Conservation (phyloP, 306 rosid genomes). For the Crataegus laevigata region DNA sequence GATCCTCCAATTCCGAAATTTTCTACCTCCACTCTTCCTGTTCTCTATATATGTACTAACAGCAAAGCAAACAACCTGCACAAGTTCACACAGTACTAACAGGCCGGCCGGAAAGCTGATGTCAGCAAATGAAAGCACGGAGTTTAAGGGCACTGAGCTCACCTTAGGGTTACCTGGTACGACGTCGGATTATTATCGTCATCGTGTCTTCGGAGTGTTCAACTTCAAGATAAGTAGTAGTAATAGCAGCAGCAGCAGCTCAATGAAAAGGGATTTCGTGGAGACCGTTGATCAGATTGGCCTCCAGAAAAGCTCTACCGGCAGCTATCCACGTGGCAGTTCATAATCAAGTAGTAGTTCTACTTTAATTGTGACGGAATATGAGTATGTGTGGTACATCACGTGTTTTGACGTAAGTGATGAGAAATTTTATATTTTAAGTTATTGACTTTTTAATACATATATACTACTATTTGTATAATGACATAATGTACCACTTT, state of each 20-base stretch:
- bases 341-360: not conserved
- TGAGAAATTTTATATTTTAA: no score
- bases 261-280: constrained; percentile 13
- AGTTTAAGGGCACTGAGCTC: constrained; percentile 24
- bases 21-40: not conserved
- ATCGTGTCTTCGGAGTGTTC: not conserved
- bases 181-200: not conserved
- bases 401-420: no score
- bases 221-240: not conserved
- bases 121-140: not conserved
- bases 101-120: not conserved
- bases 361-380: no score
- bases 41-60: not conserved
- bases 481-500: no score
- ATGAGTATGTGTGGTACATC: no score
- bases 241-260: not conserved
- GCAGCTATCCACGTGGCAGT: not conserved
- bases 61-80: not conserved
- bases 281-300: constrained; percentile 9
- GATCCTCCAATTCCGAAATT: no score
- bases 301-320: not conserved
- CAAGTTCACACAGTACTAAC: not conserved
- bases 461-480: no score
- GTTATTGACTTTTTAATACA: no score
- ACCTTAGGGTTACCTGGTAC: constrained; percentile 22